Conservation (phyloP, 805 yeast genomes). For the Cyberlindnera xishuangbannaensis region DNA sequence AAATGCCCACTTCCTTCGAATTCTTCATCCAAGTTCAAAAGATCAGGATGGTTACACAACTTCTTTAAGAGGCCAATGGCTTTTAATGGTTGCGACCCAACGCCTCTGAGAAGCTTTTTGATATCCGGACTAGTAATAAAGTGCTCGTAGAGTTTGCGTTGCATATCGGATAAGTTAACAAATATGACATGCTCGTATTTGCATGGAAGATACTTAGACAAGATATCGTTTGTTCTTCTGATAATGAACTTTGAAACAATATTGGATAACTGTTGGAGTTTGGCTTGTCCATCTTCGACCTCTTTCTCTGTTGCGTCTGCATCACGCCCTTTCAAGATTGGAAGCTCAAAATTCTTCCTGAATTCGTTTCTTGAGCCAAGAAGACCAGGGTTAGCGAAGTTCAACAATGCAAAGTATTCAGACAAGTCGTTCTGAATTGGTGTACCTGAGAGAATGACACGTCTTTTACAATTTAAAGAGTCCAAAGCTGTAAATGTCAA, state of each 20-base stretch:
- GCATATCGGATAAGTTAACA: slow-evolving; percentile 77
- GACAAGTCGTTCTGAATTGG: slow-evolving; percentile 95
- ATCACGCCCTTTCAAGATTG: slow-evolving; percentile 82
- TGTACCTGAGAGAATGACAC: slow-evolving; percentile 93
- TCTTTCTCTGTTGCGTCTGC: slow-evolving; percentile 83
- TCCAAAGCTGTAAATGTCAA: slow-evolving; percentile 83
- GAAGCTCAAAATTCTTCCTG: slow-evolving; percentile 74
- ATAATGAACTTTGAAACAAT: slow-evolving; percentile 87
- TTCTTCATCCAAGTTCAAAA: slow-evolving; percentile 70
- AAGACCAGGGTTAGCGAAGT: slow-evolving; percentile 92
- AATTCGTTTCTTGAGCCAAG: slow-evolving; percentile 82
- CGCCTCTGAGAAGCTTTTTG: slow-evolving; percentile 55
- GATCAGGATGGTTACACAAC: slow-evolving; percentile 90
- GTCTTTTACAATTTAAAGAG: slow-evolving; percentile 75
- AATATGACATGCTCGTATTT: slow-evolving; percentile 97
- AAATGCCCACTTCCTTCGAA: slow-evolving; percentile 60
- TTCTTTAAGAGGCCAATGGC: slow-evolving; percentile 88
- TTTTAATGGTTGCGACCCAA: slow-evolving; percentile 76
- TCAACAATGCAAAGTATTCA: slow-evolving; percentile 85
- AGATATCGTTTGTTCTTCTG: slow-evolving; percentile 89
- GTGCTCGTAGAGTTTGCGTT: slow-evolving; percentile 60
- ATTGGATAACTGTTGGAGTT: slow-evolving; percentile 62
- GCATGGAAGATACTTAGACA: slow-evolving; percentile 90
- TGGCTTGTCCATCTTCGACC: slow-evolving; percentile 58
- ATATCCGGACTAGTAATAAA: slow-evolving; percentile 79